Evolutionary conservation across 1,284 basidiomycete species (phyloP), one percentile per base, ranked within the genome.

Genomic region (Trichosporon asahii): DNA sequence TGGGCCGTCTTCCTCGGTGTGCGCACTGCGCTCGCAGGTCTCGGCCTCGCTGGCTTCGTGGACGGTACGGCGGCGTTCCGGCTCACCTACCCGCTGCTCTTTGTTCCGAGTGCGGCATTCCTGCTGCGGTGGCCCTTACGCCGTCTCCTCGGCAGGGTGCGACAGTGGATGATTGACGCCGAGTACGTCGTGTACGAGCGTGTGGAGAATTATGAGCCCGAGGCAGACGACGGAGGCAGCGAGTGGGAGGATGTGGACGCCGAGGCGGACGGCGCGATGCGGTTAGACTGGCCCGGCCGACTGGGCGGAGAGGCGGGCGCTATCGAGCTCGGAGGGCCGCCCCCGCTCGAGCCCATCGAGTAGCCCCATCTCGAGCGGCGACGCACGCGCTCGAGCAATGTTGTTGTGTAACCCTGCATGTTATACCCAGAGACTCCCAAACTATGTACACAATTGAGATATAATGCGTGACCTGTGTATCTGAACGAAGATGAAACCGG

Each of bases 141-240:
- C 29, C 15, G 29, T 5, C 31, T 64, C n/a, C 27, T 61, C 15
- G 8, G 57, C 18, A 14, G 29, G 29, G 57, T 79, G 33, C 69
- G 75, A 49, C 81, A 81, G 68, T 68, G 67, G 18, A 75, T 82
- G 70, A 77, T 82, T 27, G 81, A 82, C 69, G 79, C 79, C n/a
- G 81, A 82, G 68, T 82, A 82, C 67, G 78, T 81, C 0, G 61
- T 82, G 29, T 80, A 81, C 69, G 80, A 81, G 67, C 72, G 78
- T 14, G 78, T 82, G 15, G 79, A 81, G 69, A 81, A 82, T 69
- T 82, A 81, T 70, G 76, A 76, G 18, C 74, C 79, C 2, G 66
- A 27, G 12, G 65, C n/a, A 15, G 66, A 69, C 14, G 71, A 53
- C 57, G 57, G 57, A 18, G 57, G 3, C 27, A 61, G 57, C 29